A percentile compares a stretch with the other conserved stretches of the same genome.
These are phyloP conservation scores for Mrakia frigida DNA, from an alignment of 768 basidiomycete species.

Conservation along the genomic window DNA sequence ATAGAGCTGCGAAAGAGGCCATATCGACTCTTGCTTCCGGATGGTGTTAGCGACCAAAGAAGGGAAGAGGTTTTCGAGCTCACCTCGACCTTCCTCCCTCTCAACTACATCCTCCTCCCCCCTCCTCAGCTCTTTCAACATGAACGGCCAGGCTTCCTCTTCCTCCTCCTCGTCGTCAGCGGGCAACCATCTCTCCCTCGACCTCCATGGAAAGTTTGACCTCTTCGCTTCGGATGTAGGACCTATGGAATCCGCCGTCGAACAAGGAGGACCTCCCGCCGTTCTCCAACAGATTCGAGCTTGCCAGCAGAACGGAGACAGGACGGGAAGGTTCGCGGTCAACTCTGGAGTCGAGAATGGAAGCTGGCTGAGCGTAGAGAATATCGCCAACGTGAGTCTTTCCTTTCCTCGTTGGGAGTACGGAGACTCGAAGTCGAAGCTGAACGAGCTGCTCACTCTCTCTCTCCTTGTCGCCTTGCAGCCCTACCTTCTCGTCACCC, in stretches of 20 bases:
- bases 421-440: neutral
- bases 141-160: neutral
- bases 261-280: neutral
- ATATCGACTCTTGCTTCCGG: neutral
- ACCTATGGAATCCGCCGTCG: neutral
- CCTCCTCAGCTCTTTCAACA: neutral
- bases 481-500: slow-evolving; percentile 12
- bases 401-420: neutral
- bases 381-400: neutral
- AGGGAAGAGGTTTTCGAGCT: neutral
- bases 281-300: slow-evolving; percentile 13
- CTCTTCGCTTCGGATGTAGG: slow-evolving; percentile 7
- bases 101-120: neutral
- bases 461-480: neutral
- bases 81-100: neutral
- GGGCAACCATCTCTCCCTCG: neutral
- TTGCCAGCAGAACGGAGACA: slow-evolving; percentile 5
- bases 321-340: slow-evolving; percentile 5
- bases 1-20: slow-evolving; percentile 31
- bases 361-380: slow-evolving; percentile 12
- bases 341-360: slow-evolving; percentile 1
- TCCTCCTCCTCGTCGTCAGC: neutral
- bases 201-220: slow-evolving; percentile 7
- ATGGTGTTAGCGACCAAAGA: neutral
- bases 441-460: neutral